These are phyloP conservation scores for Litchi chinensis DNA, from an alignment of 345 rosid genomes.

Conservation along the genomic window DNA sequence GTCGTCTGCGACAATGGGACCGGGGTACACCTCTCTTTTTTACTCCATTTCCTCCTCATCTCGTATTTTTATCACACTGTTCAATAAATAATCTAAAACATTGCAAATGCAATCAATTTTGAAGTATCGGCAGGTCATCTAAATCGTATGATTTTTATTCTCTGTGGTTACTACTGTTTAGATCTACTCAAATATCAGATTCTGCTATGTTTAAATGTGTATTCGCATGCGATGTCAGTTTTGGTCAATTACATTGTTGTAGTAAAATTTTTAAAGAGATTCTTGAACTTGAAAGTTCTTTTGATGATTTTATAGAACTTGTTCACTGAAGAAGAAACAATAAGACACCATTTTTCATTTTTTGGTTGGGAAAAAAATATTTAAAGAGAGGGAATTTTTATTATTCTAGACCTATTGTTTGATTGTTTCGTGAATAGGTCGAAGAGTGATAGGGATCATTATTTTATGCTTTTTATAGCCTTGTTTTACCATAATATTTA, in stretches of 20 bases:
- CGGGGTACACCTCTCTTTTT: slow-evolving; percentile 55
- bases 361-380: no score
- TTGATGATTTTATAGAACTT: background rate
- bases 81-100: background rate
- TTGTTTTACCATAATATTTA: background rate
- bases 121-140: background rate
- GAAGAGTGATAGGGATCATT: background rate
- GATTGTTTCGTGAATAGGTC: background rate
- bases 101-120: background rate
- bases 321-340: background rate
- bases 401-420: background rate
- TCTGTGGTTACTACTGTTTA: background rate
- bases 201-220: background rate
- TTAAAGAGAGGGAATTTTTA: no score
- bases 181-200: slow-evolving; percentile 10
- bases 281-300: background rate
- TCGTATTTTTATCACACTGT: background rate
- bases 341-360: no score
- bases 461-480: background rate
- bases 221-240: background rate
- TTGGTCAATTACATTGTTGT: background rate
- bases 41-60: background rate
- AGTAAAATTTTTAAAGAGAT: background rate
- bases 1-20: slow-evolving; percentile 98
- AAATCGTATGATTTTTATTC: background rate